Percentiles rank a stretch among this genome's conserved stretches.
These are phyloP conservation scores for Chimonanthus salicifolius DNA, from an alignment of 164 flowering plant species.

Conservation along the genomic window DNA sequence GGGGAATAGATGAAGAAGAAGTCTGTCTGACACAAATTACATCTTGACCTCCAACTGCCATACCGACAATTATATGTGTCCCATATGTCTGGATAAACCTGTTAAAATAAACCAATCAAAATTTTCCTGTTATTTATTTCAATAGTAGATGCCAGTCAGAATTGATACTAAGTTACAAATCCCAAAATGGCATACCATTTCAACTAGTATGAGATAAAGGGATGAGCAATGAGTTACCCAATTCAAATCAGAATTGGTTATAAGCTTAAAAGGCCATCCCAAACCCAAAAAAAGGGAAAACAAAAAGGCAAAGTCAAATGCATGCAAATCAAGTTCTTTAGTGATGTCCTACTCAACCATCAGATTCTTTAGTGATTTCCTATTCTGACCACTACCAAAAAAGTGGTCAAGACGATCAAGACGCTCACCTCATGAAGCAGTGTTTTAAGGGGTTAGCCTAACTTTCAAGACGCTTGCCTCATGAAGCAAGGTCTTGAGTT, in stretches of 20 bases:
- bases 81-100: slow-evolving; percentile 87
- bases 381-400: no score
- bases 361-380: no score
- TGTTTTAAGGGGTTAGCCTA: no score
- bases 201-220: background rate
- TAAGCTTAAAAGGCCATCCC: no score
- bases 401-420: no score
- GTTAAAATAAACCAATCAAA: slow-evolving; percentile 13
- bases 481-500: no score
- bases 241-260: background rate
- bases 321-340: background rate
- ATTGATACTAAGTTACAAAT: background rate
- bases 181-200: background rate
- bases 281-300: no score
- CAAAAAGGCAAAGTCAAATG: background rate
- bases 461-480: no score
- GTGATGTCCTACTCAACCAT: no score
- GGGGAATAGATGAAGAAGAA: slow-evolving; percentile 58
- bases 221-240: background rate
- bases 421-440: no score
- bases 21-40: slow-evolving; percentile 65
- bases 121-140: background rate
- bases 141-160: no score
- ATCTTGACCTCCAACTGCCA: slow-evolving; percentile 90
- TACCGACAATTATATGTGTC: slow-evolving; percentile 79